Base-by-base conservation (phyloP, 2,329 filamentous ascomycete species). In the Cercospora nicotianae region DNA sequence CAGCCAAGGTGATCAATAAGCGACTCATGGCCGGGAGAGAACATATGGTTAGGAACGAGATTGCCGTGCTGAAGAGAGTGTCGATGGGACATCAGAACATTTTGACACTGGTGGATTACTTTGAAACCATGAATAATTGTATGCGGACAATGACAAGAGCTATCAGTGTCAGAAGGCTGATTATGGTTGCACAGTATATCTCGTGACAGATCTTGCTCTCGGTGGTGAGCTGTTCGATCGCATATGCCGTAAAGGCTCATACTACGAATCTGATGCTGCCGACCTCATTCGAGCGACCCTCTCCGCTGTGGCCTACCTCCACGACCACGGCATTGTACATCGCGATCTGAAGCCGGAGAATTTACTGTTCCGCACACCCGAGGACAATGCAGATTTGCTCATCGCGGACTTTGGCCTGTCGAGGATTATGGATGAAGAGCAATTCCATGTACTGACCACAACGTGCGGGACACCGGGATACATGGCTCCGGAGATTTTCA, bases 81-180 rank as follows among this genome's bases (percentile, higher is more conserved):
- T 98, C 94, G 1, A 97, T 99, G 92, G 95, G 95, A 65, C 94
- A 99, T 82, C 92, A 95, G 80, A 99, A 99, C 79, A 98, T 99
- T 79, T 84, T 99, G 69, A 99, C 95, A 1, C 86, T 99, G 67
- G 95, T 98, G 75, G 95, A 99, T 83, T 99, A 98, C 82, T 99
- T 99, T 78, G 95, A 99, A 83, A 99, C 95, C 6, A 96, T 97
- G 92, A 98, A 99, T 83, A 99, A 99, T 81, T 87, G 88, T 90
- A 66, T 85, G 75, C 13, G 16, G 48, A 20, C 13, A 16, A 2
- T 33, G 16, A 62, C 18, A 18, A 55, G 12, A 20, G 16, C 20
- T 7, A 13, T 26, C 23, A 13, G 6, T 36, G 13, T 28, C 12
- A 20, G 1, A 4, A 10, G 36, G 39, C 72, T 70, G 59, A 71